These are phyloP conservation scores for Teratosphaeria pseudoeucalypti DNA, from an alignment of 2,329 filamentous ascomycete genomes.

Conservation along the genomic window DNA sequence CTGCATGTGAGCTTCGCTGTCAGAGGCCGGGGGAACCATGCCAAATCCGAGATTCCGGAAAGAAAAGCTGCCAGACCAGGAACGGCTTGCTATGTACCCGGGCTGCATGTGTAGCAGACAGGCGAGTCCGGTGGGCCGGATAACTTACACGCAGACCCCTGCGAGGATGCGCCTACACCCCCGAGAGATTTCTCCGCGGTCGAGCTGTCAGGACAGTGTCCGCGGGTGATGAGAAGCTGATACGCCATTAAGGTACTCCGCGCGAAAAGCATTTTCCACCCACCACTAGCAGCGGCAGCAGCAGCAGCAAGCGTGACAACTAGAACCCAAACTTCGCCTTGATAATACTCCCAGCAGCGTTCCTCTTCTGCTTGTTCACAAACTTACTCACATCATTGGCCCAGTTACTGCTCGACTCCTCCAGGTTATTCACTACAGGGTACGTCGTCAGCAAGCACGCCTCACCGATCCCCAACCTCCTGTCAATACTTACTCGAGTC, in stretches of 20 bases:
- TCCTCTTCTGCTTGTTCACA: conserved; percentile 77
- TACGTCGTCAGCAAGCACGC: background rate
- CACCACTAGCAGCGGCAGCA: background rate
- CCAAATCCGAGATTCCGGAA: background rate
- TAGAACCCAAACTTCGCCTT: conserved; percentile 22
- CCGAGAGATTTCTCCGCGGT: no score
- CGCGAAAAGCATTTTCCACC: background rate
- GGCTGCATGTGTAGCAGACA: no score
- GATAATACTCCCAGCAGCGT: conserved; percentile 56
- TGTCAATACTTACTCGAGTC: conserved; percentile 47
- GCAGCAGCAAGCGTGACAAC: background rate
- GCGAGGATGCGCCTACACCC: no score
- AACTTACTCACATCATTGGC: conserved; percentile 82
- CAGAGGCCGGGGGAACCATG: background rate
- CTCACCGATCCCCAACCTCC: background rate
- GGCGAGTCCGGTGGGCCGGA: no score
- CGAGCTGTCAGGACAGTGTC: background rate
- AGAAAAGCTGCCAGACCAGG: background rate
- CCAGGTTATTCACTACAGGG: conserved; percentile 56
- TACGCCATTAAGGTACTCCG: background rate
- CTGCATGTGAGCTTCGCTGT: background rate
- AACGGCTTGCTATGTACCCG: no score
- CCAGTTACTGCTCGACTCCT: conserved; percentile 73
- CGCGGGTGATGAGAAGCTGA: background rate
- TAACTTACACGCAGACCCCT: no score